Evolutionary conservation across 2,329 filamentous ascomycete species (phyloP).

Genomic region (Colletotrichum liaoningense): DNA sequence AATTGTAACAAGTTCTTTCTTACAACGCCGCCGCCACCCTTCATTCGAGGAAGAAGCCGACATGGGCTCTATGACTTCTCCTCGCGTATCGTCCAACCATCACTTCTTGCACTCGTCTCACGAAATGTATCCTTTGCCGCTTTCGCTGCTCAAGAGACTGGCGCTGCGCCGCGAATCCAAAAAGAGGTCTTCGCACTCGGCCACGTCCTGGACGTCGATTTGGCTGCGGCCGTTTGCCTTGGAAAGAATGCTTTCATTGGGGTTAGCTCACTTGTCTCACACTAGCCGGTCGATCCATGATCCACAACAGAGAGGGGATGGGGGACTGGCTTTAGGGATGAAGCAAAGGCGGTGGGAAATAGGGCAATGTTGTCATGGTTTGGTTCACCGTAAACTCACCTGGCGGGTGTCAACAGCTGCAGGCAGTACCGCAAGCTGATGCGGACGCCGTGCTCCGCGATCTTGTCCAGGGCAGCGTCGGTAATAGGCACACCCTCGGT

Average conservation of each 20-base stretch:
- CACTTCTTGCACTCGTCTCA: conserved; percentile 48
- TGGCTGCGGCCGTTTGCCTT: conserved; percentile 82
- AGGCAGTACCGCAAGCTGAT: conserved; percentile 94
- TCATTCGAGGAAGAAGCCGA: conserved; percentile 10
- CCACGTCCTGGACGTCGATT: conserved; percentile 82
- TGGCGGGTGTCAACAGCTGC: conserved; percentile 89
- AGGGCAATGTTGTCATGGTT: not conserved
- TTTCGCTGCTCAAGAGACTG: conserved; percentile 72
- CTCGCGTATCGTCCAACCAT: conserved; percentile 27
- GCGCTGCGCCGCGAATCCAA: conserved; percentile 85
- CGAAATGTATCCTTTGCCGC: conserved; percentile 73
- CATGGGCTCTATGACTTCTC: conserved; percentile 9
- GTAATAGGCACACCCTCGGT: conserved; percentile 84
- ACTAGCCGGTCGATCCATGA: conserved; percentile 35
- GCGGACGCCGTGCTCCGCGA: conserved; percentile 86
- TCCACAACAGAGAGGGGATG: conserved; percentile 8
- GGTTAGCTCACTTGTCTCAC: conserved; percentile 46
- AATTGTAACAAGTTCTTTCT: conserved; percentile 36
- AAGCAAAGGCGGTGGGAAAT: conserved; percentile 19
- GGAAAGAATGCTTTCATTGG: conserved; percentile 78
- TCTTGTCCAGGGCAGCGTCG: conserved; percentile 86
- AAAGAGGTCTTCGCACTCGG: conserved; percentile 86
- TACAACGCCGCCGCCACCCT: conserved; percentile 34
- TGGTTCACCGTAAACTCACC: conserved; percentile 54
- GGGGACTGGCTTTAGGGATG: conserved; percentile 16